A percentile compares a stretch with the other conserved stretches of the same genome.
These are phyloP conservation scores for Cryphonectria radicalis DNA, from an alignment of 2,329 filamentous ascomycete genomes.

Conservation along the genomic window DNA sequence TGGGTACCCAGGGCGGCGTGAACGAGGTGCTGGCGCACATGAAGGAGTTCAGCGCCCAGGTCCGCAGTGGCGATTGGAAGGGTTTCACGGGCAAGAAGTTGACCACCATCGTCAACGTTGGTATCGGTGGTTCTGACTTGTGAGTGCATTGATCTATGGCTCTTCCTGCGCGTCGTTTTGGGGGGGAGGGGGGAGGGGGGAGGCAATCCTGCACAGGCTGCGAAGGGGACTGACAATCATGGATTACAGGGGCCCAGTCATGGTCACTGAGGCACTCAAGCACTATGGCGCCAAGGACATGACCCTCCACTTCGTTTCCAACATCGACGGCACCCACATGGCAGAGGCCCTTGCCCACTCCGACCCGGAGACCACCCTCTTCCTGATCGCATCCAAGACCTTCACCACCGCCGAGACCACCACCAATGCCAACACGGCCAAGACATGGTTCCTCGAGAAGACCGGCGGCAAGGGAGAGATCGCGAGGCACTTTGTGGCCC, in stretches of 20 bases:
- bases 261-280: slow-evolving; percentile 98
- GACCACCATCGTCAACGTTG: slow-evolving; percentile 94
- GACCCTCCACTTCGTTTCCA: slow-evolving; percentile 97
- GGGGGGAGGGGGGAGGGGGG: not conserved
- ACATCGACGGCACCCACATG: slow-evolving; percentile 98
- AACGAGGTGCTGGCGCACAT: slow-evolving; percentile 93
- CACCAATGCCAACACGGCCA: slow-evolving; percentile 96
- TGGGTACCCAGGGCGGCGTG: slow-evolving; percentile 85
- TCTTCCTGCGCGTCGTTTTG: not conserved
- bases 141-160: slow-evolving; percentile 53
- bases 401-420: slow-evolving; percentile 98
- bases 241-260: slow-evolving; percentile 79
- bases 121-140: slow-evolving; percentile 98
- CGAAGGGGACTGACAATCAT: slow-evolving; percentile 34
- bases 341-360: slow-evolving; percentile 88
- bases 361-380: slow-evolving; percentile 97
- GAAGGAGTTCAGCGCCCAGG: slow-evolving; percentile 96
- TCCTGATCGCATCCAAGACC: slow-evolving; percentile 98
- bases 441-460: slow-evolving; percentile 93
- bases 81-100: slow-evolving; percentile 97
- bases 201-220: not conserved
- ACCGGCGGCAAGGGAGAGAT: slow-evolving; percentile 79
- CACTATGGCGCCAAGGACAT: slow-evolving; percentile 84
- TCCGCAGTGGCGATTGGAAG: slow-evolving; percentile 95
- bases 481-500: slow-evolving; percentile 97